Evolutionary conservation across 306 rosid genomes (phyloP).

Genomic region (Acacia melanoxylon): DNA sequence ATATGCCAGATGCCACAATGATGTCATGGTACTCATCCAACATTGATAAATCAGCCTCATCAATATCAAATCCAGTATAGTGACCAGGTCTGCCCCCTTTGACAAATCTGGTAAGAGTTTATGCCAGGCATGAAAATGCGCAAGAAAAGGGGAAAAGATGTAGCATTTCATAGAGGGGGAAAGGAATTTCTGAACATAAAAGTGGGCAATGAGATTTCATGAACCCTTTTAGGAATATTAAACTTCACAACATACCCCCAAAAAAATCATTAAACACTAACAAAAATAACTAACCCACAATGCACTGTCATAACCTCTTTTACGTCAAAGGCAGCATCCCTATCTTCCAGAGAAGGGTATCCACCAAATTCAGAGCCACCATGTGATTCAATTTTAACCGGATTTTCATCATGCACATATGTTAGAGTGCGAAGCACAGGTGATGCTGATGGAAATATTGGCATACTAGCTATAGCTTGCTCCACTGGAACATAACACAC

Average conservation of each 20-base stretch:
- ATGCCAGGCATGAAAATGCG: conserved; percentile 27
- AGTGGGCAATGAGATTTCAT: not conserved
- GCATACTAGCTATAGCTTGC: conserved; percentile 89
- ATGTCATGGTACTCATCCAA: conserved; percentile 80
- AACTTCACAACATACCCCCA: conserved; percentile 18
- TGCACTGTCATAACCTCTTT: conserved; percentile 81
- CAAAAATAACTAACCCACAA: conserved; percentile 78
- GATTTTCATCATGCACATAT: conserved; percentile 70
- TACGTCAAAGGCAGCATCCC: conserved; percentile 82
- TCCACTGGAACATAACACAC: conserved; percentile 89
- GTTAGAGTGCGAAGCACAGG: conserved; percentile 69
- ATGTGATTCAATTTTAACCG: conserved; percentile 54
- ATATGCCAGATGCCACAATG: conserved; percentile 96
- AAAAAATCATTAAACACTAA: not conserved
- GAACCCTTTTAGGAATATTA: conserved; percentile 17
- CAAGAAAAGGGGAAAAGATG: conserved; percentile 28
- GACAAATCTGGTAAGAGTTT: conserved; percentile 69
- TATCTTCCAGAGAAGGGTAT: conserved; percentile 72
- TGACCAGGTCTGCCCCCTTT: conserved; percentile 86
- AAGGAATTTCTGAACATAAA: conserved; percentile 1
- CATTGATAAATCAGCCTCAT: conserved; percentile 83
- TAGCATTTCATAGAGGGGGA: conserved; percentile 11
- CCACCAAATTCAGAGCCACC: conserved; percentile 97
- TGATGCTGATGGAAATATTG: conserved; percentile 67
- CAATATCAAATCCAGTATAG: conserved; percentile 87